Conservation (phyloP, 1,284 basidiomycete species). For the Flammula alnicola region DNA sequence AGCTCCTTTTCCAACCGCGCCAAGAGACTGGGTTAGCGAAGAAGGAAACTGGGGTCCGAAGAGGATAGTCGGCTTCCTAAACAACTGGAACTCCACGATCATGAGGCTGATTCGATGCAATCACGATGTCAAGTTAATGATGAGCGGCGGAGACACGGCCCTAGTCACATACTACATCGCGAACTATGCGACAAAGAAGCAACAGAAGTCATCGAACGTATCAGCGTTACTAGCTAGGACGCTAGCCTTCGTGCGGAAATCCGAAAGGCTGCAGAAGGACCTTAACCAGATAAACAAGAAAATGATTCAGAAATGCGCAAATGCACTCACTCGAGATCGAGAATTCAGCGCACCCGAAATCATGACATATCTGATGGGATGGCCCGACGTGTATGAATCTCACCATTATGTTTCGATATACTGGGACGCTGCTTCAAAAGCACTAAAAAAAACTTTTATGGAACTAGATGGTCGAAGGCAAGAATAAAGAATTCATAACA, state of each 20-base stretch:
- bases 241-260: constrained; percentile 21
- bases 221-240: constrained; percentile 36
- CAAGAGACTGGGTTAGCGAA: neutral
- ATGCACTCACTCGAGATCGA: constrained; percentile 37
- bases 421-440: constrained; percentile 1
- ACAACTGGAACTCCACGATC: constrained; percentile 25
- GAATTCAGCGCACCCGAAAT: constrained; percentile 40
- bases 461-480: neutral
- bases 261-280: constrained; percentile 26
- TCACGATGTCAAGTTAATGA: constrained; percentile 34
- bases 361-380: constrained; percentile 25
- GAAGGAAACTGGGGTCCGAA: constrained; percentile 31
- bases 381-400: constrained; percentile 6
- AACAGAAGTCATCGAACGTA: constrained; percentile 28
- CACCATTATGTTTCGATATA: constrained; percentile 6
- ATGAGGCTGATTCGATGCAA: constrained; percentile 23
- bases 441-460: neutral
- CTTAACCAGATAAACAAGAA: neutral
- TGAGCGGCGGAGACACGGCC: constrained; percentile 30
- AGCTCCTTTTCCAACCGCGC: neutral
- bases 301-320: constrained; percentile 15
- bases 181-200: constrained; percentile 34
- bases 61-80: constrained; percentile 25
- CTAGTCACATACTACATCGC: constrained; percentile 32
- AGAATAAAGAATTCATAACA: neutral